phyloP scores from a whole-genome alignment of 2,329 filamentous ascomycete genomes.

The Aspergillus sp. region DNA sequence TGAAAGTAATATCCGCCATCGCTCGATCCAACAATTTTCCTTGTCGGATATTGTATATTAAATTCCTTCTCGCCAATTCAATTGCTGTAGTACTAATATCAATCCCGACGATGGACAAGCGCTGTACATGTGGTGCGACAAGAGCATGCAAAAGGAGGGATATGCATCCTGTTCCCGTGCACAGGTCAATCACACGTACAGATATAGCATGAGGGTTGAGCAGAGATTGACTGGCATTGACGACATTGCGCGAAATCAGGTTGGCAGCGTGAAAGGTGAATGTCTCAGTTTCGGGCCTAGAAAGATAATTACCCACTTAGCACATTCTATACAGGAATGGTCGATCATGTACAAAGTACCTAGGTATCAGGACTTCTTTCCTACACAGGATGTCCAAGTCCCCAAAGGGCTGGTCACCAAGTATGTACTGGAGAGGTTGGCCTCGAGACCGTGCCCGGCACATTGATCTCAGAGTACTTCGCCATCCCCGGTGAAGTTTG shows the following conservation, averaged over 20 bases:
- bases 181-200: slow-evolving; percentile 76
- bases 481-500: slow-evolving; percentile 26
- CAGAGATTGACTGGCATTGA: not conserved
- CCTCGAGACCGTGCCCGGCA: slow-evolving; percentile 56
- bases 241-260: slow-evolving; percentile 37
- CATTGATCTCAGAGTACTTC: slow-evolving; percentile 36
- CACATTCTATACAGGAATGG: not conserved
- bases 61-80: slow-evolving; percentile 65
- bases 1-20: slow-evolving; percentile 47
- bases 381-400: slow-evolving; percentile 74
- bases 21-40: slow-evolving; percentile 30
- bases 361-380: slow-evolving; percentile 80
- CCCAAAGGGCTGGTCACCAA: slow-evolving; percentile 88
- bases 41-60: slow-evolving; percentile 51
- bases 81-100: slow-evolving; percentile 72
- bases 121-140: slow-evolving; percentile 47
- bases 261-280: slow-evolving; percentile 61
- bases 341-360: slow-evolving; percentile 41
- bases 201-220: slow-evolving; percentile 7
- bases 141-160: slow-evolving; percentile 71
- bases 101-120: slow-evolving; percentile 63
- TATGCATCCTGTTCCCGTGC: slow-evolving; percentile 90
- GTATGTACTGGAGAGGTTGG: slow-evolving; percentile 82
- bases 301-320: not conserved
- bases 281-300: slow-evolving; percentile 68